Conservation (phyloP, 441 rosid species). For the Populus tomentosa region DNA sequence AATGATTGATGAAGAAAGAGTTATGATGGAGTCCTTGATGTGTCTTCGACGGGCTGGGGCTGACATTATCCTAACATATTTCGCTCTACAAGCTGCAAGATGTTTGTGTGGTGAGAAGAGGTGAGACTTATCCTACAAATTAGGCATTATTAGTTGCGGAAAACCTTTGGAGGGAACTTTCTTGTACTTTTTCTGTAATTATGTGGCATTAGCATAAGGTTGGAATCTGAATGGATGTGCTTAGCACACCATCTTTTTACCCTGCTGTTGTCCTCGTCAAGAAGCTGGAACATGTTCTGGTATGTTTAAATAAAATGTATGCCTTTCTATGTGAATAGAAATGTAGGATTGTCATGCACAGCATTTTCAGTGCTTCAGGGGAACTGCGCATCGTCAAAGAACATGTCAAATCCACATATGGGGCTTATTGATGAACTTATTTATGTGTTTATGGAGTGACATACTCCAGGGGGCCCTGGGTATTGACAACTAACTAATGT, state of each 20-base stretch:
- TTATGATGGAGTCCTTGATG: constrained; percentile 94
- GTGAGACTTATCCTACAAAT: constrained; percentile 22
- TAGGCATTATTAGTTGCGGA: background rate
- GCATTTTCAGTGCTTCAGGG: background rate
- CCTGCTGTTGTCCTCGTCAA: background rate
- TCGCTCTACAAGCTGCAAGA: constrained; percentile 92
- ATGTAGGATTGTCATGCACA: background rate
- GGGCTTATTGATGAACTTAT: background rate
- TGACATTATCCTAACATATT: constrained; percentile 84
- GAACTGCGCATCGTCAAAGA: background rate
- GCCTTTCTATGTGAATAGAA: background rate
- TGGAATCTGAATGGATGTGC: background rate
- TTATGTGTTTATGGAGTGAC: background rate
- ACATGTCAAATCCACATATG: too few species aligned
- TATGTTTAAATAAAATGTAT: background rate
- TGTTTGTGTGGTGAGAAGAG: constrained; percentile 71
- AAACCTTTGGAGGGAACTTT: background rate
- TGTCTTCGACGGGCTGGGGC: constrained; percentile 94
- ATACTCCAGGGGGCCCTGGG: background rate
- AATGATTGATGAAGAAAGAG: constrained; percentile 96
- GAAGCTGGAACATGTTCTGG: background rate
- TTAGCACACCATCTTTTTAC: background rate
- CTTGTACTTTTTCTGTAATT: background rate
- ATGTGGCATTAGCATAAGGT: background rate
- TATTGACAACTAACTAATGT: background rate